phyloP scores from a whole-genome alignment of 371 early-diverging fungal genomes.

The Syncephalis fuscata region DNA sequence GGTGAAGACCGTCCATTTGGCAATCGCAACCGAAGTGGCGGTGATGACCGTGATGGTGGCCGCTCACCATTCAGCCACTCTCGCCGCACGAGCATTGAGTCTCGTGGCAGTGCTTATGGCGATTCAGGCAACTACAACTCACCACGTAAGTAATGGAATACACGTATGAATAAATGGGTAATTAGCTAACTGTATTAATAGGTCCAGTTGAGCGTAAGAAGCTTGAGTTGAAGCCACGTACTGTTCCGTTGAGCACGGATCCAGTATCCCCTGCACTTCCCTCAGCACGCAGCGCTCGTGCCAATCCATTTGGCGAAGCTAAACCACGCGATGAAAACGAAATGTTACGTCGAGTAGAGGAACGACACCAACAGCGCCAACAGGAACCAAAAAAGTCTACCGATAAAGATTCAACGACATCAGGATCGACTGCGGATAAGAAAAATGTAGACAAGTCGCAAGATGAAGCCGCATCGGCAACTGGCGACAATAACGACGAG shows the following conservation, averaged over 20 bases:
- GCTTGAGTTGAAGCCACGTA: conserved; percentile 54
- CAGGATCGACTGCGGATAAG: too few relatives aligned
- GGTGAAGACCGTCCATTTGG: conserved; percentile 24
- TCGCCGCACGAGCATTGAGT: too few relatives aligned
- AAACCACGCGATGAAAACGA: conserved; percentile 58
- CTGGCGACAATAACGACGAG: too few relatives aligned
- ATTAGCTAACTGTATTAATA: background rate
- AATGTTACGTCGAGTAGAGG: conserved; percentile 50
- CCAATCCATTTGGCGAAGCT: conserved; percentile 74
- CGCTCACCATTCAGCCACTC: too few relatives aligned
- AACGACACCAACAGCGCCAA: conserved; percentile 45
- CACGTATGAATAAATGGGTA: background rate
- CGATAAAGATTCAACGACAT: conserved; percentile 9
- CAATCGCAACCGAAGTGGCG: conserved; percentile 16
- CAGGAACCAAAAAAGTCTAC: conserved; percentile 14
- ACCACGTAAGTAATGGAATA: too few relatives aligned
- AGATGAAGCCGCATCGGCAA: conserved; percentile 6
- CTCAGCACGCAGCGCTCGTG: conserved; percentile 15
- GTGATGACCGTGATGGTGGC: conserved; percentile 1
- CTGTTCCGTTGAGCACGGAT: conserved; percentile 10
- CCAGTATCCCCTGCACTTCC: conserved; percentile 6
- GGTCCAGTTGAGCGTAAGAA: conserved; percentile 17
- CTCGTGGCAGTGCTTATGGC: too few relatives aligned
- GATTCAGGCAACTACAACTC: too few relatives aligned
- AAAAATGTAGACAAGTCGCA: too few relatives aligned